Evolutionary conservation across 2,329 filamentous ascomycete species (phyloP).

Genomic region (Aspergillus texensis): DNA sequence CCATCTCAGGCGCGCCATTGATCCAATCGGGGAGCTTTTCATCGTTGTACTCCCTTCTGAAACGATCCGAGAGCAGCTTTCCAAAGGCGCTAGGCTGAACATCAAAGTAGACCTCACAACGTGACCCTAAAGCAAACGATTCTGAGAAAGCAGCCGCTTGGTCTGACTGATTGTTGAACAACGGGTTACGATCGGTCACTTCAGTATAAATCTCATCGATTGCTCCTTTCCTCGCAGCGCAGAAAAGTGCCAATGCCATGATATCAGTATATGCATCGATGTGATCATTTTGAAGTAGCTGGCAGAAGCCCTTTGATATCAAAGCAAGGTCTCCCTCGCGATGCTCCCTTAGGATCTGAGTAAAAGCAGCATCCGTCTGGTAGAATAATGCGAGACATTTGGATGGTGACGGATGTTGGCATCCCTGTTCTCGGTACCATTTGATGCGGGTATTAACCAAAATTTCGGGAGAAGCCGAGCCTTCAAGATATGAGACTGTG

Average conservation of each 20-base stretch:
- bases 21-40: slow-evolving; percentile 54
- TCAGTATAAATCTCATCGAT: slow-evolving; percentile 67
- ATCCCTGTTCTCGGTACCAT: slow-evolving; percentile 47
- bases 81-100: slow-evolving; percentile 55
- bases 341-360: slow-evolving; percentile 30
- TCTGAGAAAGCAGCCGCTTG: slow-evolving; percentile 67
- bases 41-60: slow-evolving; percentile 49
- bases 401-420: slow-evolving; percentile 36
- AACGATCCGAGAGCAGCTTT: slow-evolving; percentile 44
- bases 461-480: slow-evolving; percentile 37
- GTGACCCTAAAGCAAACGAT: slow-evolving; percentile 64
- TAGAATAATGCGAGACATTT: slow-evolving; percentile 43
- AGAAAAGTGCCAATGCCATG: slow-evolving; percentile 60
- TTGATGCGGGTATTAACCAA: slow-evolving; percentile 43
- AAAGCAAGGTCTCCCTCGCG: slow-evolving; percentile 39
- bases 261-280: slow-evolving; percentile 57
- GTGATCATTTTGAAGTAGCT: slow-evolving; percentile 31
- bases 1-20: slow-evolving; percentile 53
- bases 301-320: slow-evolving; percentile 42
- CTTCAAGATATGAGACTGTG: slow-evolving; percentile 45
- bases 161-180: slow-evolving; percentile 63
- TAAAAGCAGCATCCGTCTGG: slow-evolving; percentile 37
- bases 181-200: slow-evolving; percentile 63
- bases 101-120: slow-evolving; percentile 65
- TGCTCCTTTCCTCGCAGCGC: slow-evolving; percentile 57